Conservation (phyloP, 352 stramenopile species). For the Plasmopara halstedii region DNA sequence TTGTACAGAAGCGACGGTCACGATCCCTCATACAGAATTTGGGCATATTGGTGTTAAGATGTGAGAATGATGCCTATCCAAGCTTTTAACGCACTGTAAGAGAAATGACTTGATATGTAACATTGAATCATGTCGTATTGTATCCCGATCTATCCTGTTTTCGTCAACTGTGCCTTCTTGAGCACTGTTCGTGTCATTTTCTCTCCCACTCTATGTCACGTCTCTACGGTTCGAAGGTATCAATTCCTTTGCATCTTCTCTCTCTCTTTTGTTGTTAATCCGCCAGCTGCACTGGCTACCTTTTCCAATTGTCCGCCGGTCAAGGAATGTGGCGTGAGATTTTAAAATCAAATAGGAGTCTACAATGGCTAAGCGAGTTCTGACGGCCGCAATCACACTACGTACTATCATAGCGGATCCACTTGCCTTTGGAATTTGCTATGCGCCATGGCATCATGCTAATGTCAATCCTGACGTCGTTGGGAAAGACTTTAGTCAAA, state of each 20-base stretch:
- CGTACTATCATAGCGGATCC: slow-evolving; percentile 7
- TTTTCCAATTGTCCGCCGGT: background rate
- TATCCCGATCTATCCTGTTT: background rate
- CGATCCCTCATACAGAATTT: too few relatives aligned
- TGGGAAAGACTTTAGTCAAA: slow-evolving; percentile 31
- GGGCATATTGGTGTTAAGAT: too few relatives aligned
- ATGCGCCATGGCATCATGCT: slow-evolving; percentile 31
- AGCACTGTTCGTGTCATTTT: background rate
- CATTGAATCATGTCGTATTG: background rate
- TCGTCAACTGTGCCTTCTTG: too few relatives aligned
- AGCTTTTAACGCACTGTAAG: too few relatives aligned
- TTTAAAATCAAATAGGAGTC: slow-evolving; percentile 2
- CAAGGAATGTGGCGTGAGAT: background rate
- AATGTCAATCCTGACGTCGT: slow-evolving; percentile 29
- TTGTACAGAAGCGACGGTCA: too few relatives aligned
- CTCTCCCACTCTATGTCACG: background rate
- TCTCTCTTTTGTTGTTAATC: slow-evolving; percentile 1
- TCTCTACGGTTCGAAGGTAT: too few relatives aligned
- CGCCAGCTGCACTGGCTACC: slow-evolving; percentile 13
- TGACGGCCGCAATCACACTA: slow-evolving; percentile 10
- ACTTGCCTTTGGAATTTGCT: slow-evolving; percentile 22
- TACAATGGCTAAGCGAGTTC: slow-evolving; percentile 17
- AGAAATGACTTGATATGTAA: too few relatives aligned
- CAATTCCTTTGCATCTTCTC: too few relatives aligned
- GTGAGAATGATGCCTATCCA: too few relatives aligned